Base-by-base conservation (phyloP, 1,284 basidiomycete species). In the Malassezia obtusa region DNA sequence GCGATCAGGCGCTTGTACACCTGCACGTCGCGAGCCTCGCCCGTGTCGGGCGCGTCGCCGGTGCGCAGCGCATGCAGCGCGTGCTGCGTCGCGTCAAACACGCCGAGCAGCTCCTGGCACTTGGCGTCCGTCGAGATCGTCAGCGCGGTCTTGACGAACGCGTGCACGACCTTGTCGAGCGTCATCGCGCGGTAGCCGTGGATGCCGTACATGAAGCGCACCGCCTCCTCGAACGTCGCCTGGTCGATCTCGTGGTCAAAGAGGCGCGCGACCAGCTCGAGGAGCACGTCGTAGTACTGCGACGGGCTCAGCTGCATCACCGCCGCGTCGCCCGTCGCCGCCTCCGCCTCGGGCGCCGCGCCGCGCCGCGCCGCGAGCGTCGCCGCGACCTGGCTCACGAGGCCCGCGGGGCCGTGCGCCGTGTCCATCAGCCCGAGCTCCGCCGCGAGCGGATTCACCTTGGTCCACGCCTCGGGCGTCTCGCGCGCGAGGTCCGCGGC, bases 171-270 rank as follows among this genome's bases (percentile, higher is more conserved):
- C 74, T 92, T 89, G 77, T 95, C 90, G n/a, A 94, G 77, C 0
- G 90, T 94, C 72, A 92, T 94, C 68, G 87, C 82, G 67, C 85
- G 84, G 74, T 87, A 92, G 64, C 89, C 90, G 79, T 89, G 86
- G 61, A 84, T 91, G 30, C 89, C 88, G 78, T 92, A 96, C 80
- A 98, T 91, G 82, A 87, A 89, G 56, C 94, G 79, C 80, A 94
- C 83, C 65, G 89, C 87, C 73, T 98, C 92, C 74, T 98, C 94
- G 69, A 89, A 96, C 17, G 84, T 83, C 26, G 80, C 78, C 68
- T 85, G 86, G 75, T 96, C 92, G 59, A 96, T 79, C 69, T 96
- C 90, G 57, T 82, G 85, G 67, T 90, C 88, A 68, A 96, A 96
- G 45, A 94, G 75, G 77, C 88, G 87, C 76, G 94, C 90, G 72